phyloP scores from a whole-genome alignment of 2,329 filamentous ascomycete species.

The Trichoderma guizhouense region DNA sequence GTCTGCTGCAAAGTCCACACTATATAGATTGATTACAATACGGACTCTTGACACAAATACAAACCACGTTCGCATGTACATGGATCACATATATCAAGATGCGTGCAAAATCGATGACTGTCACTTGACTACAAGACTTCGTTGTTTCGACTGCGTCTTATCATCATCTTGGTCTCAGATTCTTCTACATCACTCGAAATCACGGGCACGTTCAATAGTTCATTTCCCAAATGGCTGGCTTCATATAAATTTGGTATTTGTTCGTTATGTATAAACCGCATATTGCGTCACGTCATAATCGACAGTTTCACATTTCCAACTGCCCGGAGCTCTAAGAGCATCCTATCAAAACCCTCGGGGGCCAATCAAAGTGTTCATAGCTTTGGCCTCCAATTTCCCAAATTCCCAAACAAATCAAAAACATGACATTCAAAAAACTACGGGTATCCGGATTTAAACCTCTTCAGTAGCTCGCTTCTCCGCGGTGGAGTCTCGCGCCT shows the following conservation, averaged over 20 bases:
- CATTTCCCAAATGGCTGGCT: background rate
- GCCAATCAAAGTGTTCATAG: background rate
- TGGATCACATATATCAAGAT: background rate
- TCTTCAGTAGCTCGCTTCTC: slow-evolving; percentile 12
- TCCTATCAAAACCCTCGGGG: background rate
- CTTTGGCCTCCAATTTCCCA: background rate
- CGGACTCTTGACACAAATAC: background rate
- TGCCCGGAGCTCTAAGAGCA: background rate
- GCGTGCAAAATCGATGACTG: background rate
- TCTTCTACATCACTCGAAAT: background rate
- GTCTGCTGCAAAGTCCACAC: background rate
- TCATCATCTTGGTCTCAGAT: background rate
- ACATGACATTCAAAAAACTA: background rate
- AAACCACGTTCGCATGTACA: background rate
- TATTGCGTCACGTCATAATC: background rate
- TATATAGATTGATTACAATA: background rate
- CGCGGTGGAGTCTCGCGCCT: background rate
- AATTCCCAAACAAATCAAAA: background rate
- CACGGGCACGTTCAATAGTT: background rate
- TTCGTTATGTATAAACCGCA: background rate
- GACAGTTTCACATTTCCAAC: background rate
- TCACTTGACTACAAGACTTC: too few species aligned
- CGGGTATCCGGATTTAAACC: slow-evolving; percentile 11
- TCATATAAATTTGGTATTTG: background rate
- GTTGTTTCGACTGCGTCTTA: too few species aligned